Base-by-base conservation (phyloP, 148 eudicot genomes). In the Heliosperma pusillum region DNA sequence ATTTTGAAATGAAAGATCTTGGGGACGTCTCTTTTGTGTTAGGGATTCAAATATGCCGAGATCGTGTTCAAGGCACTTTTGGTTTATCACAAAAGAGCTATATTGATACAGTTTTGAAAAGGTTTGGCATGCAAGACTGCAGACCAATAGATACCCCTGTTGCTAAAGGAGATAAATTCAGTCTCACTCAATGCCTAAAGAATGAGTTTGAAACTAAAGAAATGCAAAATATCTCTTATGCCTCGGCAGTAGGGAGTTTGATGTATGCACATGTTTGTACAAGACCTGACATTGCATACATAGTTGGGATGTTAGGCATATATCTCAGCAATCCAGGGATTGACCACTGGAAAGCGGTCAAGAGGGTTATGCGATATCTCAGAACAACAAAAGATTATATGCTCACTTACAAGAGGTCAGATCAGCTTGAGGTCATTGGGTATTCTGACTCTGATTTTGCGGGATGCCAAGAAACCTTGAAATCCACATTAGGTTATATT, bases 381-480 rank as follows among this genome's bases (percentile, higher is more conserved):
- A n/a, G n/a, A n/a, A n/a, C n/a, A n/a, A n/a, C n/a, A n/a, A n/a
- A n/a, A n/a, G 42, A 74, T 50, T 65, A 74, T 15, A 74, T 64
- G 70, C 71, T 74, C 62, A 65, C 68, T 5, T 50, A 52, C 50
- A 64, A 6, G n/a, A 66, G 59, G 19, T 75, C 24, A 24, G 8
- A 73, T 5, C 22, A 61, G 5, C 2, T 62, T 2, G 42, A 73
- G 21, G 19, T 73, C 17, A 15, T 40, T 53, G 30, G 64, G 27
- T 63, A 17, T 21, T 24, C n/a, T 7, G 7, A 63, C 13, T 74
- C 27, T 19, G 60, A 63, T 12, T 53, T 65, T 53, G 53, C 0
- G 3, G 50, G 70, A 30, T n/a, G n/a, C n/a, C n/a, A n/a, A n/a
- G n/a, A n/a, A n/a, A n/a, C n/a, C n/a, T n/a, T n/a, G n/a, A n/a